These are phyloP conservation scores for Elongisporangium undulatum DNA, from an alignment of 352 stramenopile genomes.

Conservation along the genomic window DNA sequence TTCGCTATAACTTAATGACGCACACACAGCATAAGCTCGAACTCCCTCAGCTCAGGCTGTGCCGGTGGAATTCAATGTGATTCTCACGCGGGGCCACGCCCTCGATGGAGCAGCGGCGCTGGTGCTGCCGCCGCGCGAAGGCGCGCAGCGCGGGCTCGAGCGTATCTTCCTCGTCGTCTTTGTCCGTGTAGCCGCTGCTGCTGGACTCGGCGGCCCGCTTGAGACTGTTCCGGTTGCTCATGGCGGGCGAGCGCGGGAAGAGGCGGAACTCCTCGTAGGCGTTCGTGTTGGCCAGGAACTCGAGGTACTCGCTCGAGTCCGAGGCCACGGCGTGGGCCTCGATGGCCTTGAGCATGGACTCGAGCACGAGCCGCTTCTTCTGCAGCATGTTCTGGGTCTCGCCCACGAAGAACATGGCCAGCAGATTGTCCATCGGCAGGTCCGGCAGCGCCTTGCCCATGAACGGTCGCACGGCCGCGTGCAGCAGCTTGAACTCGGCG, in stretches of 20 bases:
- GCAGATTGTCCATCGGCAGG: conserved; percentile 50
- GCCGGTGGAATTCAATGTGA: conserved; percentile 46
- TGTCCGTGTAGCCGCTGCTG: conserved; percentile 5
- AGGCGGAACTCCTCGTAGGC: conserved; percentile 42
- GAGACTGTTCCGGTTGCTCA: conserved; percentile 11
- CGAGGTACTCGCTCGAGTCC: conserved; percentile 55
- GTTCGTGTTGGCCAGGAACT: conserved; percentile 60
- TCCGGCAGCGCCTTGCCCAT: conserved; percentile 35
- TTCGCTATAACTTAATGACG: not conserved
- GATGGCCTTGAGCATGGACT: conserved; percentile 58
- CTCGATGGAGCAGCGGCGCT: not conserved
- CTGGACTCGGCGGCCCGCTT: not conserved
- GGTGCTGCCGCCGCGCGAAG: not conserved
- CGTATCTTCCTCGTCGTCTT: not conserved
- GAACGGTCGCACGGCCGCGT: conserved; percentile 38
- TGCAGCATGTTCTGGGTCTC: conserved; percentile 64
- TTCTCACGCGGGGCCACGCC: conserved; percentile 17
- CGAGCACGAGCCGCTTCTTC: conserved; percentile 58
- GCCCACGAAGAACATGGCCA: conserved; percentile 52
- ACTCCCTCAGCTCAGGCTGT: conserved; percentile 37
- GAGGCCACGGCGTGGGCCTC: conserved; percentile 45
- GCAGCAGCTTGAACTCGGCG: conserved; percentile 65
- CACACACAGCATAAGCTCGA: not conserved
- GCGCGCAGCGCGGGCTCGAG: not conserved
- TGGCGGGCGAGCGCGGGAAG: conserved; percentile 22